Conservation (phyloP, 805 yeast species). For the Kodamaea sagamina region DNA sequence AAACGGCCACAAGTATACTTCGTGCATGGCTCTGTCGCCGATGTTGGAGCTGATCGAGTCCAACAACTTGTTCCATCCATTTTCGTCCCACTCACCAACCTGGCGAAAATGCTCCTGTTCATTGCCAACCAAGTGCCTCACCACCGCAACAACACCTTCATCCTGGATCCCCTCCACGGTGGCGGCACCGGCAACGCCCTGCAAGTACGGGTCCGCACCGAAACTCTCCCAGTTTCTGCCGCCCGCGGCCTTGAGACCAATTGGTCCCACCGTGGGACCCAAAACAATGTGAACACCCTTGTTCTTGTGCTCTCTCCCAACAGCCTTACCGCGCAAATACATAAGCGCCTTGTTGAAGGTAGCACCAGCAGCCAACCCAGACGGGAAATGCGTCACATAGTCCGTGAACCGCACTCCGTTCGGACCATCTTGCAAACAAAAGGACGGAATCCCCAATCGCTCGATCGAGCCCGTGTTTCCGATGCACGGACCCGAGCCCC, state of each 20-base stretch:
- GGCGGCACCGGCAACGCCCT: conserved; percentile 54
- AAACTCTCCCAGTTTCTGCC: conserved; percentile 69
- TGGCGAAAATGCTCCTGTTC: conserved; percentile 65
- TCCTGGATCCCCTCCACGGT: conserved; percentile 58
- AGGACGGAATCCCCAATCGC: conserved; percentile 52
- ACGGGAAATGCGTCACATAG: conserved; percentile 56
- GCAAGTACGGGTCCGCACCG: conserved; percentile 62
- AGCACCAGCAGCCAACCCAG: conserved; percentile 59
- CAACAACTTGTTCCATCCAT: conserved; percentile 46
- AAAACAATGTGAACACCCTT: conserved; percentile 58
- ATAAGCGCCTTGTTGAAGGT: conserved; percentile 57
- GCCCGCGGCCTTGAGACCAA: conserved; percentile 62
- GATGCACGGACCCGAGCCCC: conserved; percentile 62
- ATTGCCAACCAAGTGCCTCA: conserved; percentile 59
- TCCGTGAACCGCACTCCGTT: conserved; percentile 61
- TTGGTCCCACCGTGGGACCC: conserved; percentile 62
- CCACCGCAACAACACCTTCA: conserved; percentile 58
- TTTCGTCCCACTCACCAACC: conserved; percentile 49
- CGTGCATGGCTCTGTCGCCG: conserved; percentile 64
- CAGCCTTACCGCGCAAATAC: conserved; percentile 54
- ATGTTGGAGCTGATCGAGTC: conserved; percentile 53
- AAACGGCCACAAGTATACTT: conserved; percentile 65
- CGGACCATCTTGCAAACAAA: conserved; percentile 66
- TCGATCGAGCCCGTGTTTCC: conserved; percentile 64
- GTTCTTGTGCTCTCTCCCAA: conserved; percentile 54